A percentile compares a stretch with the other conserved stretches of the same genome.
phyloP scores from a whole-genome alignment of 768 basidiomycete genomes.

The Suillus sp. region DNA sequence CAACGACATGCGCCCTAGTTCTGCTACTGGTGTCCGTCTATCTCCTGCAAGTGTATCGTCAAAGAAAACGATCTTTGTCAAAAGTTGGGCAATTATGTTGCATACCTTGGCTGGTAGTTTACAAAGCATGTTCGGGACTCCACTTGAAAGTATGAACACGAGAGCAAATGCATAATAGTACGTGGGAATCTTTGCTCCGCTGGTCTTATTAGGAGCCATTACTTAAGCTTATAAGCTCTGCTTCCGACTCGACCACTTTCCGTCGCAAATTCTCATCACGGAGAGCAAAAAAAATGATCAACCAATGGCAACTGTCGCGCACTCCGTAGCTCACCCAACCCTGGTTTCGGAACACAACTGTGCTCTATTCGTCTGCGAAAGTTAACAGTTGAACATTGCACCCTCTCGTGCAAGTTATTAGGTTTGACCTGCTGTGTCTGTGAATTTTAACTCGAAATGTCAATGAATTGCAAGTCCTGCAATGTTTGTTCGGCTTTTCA shows the following conservation, averaged over 20 bases:
- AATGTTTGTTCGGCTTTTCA: slow-evolving; percentile 42
- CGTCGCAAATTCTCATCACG: background rate
- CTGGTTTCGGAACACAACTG: slow-evolving; percentile 48
- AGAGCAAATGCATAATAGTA: too few relatives aligned
- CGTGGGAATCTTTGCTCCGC: too few relatives aligned
- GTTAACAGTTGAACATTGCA: slow-evolving; percentile 26
- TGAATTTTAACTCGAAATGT: slow-evolving; percentile 5
- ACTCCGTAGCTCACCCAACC: slow-evolving; percentile 61
- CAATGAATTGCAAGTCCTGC: slow-evolving; percentile 39
- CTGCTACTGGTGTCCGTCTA: background rate
- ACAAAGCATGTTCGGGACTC: too few relatives aligned
- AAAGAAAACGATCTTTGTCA: background rate
- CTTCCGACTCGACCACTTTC: background rate
- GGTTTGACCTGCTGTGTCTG: background rate
- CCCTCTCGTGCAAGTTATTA: slow-evolving; percentile 58
- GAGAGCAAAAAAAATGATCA: background rate
- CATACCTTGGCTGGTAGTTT: too few relatives aligned
- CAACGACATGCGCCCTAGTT: background rate
- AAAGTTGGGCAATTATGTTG: too few relatives aligned
- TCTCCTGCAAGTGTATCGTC: background rate
- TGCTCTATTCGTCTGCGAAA: background rate
- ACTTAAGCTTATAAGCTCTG: too few relatives aligned
- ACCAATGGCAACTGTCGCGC: slow-evolving; percentile 60
- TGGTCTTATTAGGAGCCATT: too few relatives aligned
- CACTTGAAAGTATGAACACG: too few relatives aligned